Base-by-base conservation (phyloP, 2,329 filamentous ascomycete genomes). In the Monosporascus sp. region DNA sequence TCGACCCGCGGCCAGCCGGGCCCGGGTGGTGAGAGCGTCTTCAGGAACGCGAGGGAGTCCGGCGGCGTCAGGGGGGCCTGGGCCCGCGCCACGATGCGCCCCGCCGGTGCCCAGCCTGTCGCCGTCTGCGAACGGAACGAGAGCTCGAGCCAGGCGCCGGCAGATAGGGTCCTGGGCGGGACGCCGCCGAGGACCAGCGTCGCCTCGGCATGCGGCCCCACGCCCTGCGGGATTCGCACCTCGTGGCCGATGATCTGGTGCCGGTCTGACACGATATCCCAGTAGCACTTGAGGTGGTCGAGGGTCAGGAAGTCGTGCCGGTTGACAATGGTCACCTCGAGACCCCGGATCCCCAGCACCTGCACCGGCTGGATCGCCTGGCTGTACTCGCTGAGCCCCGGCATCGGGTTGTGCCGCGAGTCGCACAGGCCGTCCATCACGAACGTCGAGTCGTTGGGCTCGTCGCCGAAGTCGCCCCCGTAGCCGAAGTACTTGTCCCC, bases 381-480 rank as follows among this genome's bases (percentile, higher is more conserved):
- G 58, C 78, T 78, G 58, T 81, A 78, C 59, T 84, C 80, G 8
- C 68, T 55, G 20, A 84, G 63, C 0, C 81, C 80, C 0, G 79
- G 78, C 0, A 73, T 75, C 0, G 79, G 76, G 0, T 68, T 73
- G 57, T 82, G 79, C n/a, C 73, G 68, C 5, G 75, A 76, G 55
- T 72, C 66, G 37, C 72, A 72, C 7, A 83, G 68, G 2, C 81
- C 81, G 54, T 83, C 80, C 72, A 83, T 75, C 43, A 81, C 75
- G 49, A 85, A 86, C 52, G 79, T 81, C 1, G 69, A 72, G 59
- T 85, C 82, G 57, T 85, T 82, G 0, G 81, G 82, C 0, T 75
- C 69, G 48, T 85, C 82, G 3, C 77, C 79, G 64, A 84, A 85
- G 61, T 85, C 82, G 2, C 82, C 82, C 1, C 82, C 82, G 43